These are phyloP conservation scores for Salinomyces thailandicus DNA, from an alignment of 2,329 filamentous ascomycete species.

Conservation along the genomic window DNA sequence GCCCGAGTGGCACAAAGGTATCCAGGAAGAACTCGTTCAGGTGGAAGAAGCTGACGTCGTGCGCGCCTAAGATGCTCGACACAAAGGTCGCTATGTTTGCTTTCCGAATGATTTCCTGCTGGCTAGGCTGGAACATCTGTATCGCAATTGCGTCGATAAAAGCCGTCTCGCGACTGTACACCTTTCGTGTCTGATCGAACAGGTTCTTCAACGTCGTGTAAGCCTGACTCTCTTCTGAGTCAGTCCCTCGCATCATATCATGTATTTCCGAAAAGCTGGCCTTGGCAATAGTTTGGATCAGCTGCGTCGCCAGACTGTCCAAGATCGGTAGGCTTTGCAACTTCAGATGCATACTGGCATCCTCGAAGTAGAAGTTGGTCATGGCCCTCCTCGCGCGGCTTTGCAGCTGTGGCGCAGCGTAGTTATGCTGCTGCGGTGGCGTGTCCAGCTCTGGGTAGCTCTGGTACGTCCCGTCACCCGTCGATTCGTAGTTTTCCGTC, in stretches of 20 bases:
- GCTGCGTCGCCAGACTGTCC: constrained; percentile 51
- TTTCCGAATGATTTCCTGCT: constrained; percentile 51
- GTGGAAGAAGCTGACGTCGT: constrained; percentile 54
- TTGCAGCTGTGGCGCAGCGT: constrained; percentile 1
- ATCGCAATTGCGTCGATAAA: constrained; percentile 38
- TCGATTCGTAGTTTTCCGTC: neutral
- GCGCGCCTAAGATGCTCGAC: constrained; percentile 49
- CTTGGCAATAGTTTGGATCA: constrained; percentile 47
- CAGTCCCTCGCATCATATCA: constrained; percentile 40
- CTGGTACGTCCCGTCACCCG: constrained; percentile 1
- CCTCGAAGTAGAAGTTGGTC: constrained; percentile 26
- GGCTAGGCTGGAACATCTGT: constrained; percentile 29
- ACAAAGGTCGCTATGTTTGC: constrained; percentile 57
- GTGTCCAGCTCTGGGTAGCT: constrained; percentile 1
- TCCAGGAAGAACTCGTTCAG: constrained; percentile 54
- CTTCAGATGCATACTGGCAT: constrained; percentile 39
- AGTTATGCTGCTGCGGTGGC: neutral
- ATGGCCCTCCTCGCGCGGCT: constrained; percentile 1
- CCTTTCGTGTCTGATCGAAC: constrained; percentile 53
- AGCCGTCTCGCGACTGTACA: constrained; percentile 46
- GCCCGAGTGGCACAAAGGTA: constrained; percentile 51
- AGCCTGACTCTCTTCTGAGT: constrained; percentile 41
- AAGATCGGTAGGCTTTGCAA: constrained; percentile 51
- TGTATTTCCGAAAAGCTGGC: constrained; percentile 47
- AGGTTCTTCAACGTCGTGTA: constrained; percentile 51